These are phyloP conservation scores for Physcomitrellopsis africana DNA, from an alignment of 225 moss, liverwort and hornwort species.

Conservation along the genomic window DNA sequence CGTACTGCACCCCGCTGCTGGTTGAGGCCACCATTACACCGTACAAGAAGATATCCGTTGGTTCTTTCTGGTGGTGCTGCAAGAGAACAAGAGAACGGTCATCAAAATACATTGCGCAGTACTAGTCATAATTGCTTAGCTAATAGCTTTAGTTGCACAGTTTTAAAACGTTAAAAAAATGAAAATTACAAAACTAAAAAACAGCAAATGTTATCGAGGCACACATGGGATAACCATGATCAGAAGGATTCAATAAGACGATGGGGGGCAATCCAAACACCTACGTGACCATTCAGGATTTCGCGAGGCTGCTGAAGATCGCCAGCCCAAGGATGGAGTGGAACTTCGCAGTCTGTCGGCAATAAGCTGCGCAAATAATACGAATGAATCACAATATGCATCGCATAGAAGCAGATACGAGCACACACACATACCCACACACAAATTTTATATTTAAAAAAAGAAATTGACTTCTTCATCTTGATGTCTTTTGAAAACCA, in stretches of 20 bases:
- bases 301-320: slow-evolving; percentile 67
- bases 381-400: no score
- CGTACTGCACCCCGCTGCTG: slow-evolving; percentile 89
- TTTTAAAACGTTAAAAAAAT: no score
- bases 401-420: no score
- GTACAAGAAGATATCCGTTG: slow-evolving; percentile 86
- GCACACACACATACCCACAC: no score
- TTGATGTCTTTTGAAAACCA: not conserved
- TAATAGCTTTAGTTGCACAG: slow-evolving; percentile 1
- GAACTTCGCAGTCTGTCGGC: slow-evolving; percentile 42
- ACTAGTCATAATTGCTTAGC: not conserved
- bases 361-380: not conserved
- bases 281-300: slow-evolving; percentile 71
- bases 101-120: slow-evolving; percentile 26
- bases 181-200: no score
- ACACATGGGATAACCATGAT: slow-evolving; percentile 18
- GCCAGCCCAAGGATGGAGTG: slow-evolving; percentile 68
- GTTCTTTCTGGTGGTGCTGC: slow-evolving; percentile 69
- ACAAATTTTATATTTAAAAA: no score
- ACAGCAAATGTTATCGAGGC: not conserved
- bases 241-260: slow-evolving; percentile 22
- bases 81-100: slow-evolving; percentile 25
- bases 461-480: not conserved
- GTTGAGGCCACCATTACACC: slow-evolving; percentile 86
- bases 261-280: slow-evolving; percentile 41